Evolutionary conservation across 768 basidiomycete species (phyloP).

Genomic region (Boletus sensibilis): DNA sequence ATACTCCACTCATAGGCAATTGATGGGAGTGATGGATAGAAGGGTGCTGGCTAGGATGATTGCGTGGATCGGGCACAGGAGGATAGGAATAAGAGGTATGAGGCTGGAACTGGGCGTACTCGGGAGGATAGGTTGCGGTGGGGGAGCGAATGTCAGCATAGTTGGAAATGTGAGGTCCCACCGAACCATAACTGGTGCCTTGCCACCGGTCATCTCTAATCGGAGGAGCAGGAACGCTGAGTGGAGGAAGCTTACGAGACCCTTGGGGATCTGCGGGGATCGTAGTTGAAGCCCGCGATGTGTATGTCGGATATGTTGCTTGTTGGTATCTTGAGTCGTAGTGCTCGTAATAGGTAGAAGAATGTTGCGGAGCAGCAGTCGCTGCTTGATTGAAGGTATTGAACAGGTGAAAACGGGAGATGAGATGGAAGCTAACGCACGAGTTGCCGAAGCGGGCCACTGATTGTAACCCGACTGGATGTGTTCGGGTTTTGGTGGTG

Average conservation of each 20-base stretch:
- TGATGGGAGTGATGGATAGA: slow-evolving; percentile 31
- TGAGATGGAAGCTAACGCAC: slow-evolving; percentile 33
- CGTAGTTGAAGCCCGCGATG: slow-evolving; percentile 48
- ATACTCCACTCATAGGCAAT: slow-evolving; percentile 27
- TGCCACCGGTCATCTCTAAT: slow-evolving; percentile 52
- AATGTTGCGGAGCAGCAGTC: slow-evolving; percentile 47
- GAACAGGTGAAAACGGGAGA: neutral
- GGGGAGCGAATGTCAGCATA: slow-evolving; percentile 58
- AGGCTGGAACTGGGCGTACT: slow-evolving; percentile 48
- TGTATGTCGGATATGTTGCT: slow-evolving; percentile 43
- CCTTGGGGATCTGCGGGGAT: slow-evolving; percentile 48
- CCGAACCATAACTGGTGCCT: slow-evolving; percentile 38
- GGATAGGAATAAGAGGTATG: slow-evolving; percentile 35
- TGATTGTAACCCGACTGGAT: slow-evolving; percentile 49
- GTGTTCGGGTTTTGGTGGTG: slow-evolving; percentile 59
- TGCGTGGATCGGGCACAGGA: slow-evolving; percentile 39
- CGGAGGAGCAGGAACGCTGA: slow-evolving; percentile 42
- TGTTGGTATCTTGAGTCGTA: slow-evolving; percentile 50
- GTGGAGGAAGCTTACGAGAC: slow-evolving; percentile 59
- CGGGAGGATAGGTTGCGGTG: slow-evolving; percentile 57
- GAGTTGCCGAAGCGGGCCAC: slow-evolving; percentile 35
- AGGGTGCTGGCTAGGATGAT: slow-evolving; percentile 24
- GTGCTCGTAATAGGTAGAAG: slow-evolving; percentile 53
- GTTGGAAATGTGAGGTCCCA: slow-evolving; percentile 37
- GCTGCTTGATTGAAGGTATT: slow-evolving; percentile 10